Evolutionary conservation across 2,329 filamentous ascomycete genomes (phyloP), one percentile per base, ranked within the genome.

Genomic region (Penicillium oxalicum): DNA sequence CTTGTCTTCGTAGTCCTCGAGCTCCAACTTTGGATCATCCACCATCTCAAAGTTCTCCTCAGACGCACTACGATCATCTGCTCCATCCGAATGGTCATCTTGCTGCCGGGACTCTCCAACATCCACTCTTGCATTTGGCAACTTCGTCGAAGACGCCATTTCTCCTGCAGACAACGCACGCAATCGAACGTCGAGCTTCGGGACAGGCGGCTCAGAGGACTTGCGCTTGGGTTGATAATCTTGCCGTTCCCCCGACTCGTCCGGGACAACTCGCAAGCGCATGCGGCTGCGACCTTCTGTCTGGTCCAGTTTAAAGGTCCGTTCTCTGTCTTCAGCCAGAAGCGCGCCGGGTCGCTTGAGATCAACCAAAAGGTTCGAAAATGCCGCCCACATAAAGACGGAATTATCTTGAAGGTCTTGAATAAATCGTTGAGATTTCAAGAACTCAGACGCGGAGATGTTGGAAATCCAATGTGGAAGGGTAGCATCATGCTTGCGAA

Each of bases 231-330:
- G 89, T 58, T 91, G 88, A 61, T 91, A 95, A 40, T 86, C 81
- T 48, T 88, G 83, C 46, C 84, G 78, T 25, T 82, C 78, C 1
- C 78, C 75, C 0, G 80, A 79, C 48, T 81, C 81, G 63, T 96
- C 91, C 0, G 91, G 87, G 1, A 96, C 77, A 44, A 95, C 80
- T 27, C 93, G 83, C 60, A 95, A 77, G 12, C 94, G 83, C 89
- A 97, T 97, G 13, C 94, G 84, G 66, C 96, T 95, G 9, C 91
- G 84, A 9, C 93, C 91, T 72, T 98, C 93, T 0, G 93, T 97
- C 60, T 94, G 85, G 64, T 98, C 93, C 11, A 98, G 79, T 60
- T 91, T 90, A 91, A 91, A 98, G 66, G 87, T 94, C 0, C 76
- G 75, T 1, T 79, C 67, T 2, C 76, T 74, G 0, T 78, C 74